These are phyloP conservation scores for Cyberlindnera americana DNA, from an alignment of 805 yeast species.

Conservation along the genomic window DNA sequence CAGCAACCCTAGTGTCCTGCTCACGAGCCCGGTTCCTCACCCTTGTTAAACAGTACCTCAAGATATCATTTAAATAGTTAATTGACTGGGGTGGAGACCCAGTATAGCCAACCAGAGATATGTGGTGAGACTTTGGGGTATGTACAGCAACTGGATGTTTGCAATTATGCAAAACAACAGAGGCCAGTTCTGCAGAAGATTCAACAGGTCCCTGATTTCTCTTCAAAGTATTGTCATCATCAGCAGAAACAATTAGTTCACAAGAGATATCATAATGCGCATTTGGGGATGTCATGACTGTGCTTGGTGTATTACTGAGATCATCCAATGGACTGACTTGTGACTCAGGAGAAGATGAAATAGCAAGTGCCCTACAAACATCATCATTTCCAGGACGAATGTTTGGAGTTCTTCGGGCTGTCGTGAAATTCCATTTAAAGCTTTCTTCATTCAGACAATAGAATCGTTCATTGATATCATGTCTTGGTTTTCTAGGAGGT, in stretches of 20 bases:
- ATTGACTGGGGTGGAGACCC: slow-evolving; percentile 19
- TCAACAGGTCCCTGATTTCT: too few relatives aligned
- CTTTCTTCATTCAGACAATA: slow-evolving; percentile 26
- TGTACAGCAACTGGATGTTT: too few relatives aligned
- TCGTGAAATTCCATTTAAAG: slow-evolving; percentile 26
- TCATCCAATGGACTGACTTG: slow-evolving; percentile 17
- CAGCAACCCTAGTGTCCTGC: slow-evolving; percentile 43
- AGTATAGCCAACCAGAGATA: too few relatives aligned
- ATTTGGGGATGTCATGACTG: slow-evolving; percentile 23
- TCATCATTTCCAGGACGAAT: slow-evolving; percentile 1
- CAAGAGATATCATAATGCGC: background rate
- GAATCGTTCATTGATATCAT: slow-evolving; percentile 31
- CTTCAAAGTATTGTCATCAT: background rate
- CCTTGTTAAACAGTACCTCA: slow-evolving; percentile 42
- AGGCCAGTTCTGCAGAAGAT: too few relatives aligned
- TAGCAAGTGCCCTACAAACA: background rate
- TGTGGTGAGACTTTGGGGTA: too few relatives aligned
- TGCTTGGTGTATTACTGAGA: slow-evolving; percentile 15
- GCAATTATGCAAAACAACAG: slow-evolving; percentile 5
- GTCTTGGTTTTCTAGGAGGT: slow-evolving; percentile 35
- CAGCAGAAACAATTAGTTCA: slow-evolving; percentile 4
- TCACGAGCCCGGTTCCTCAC: slow-evolving; percentile 51
- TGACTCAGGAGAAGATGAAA: slow-evolving; percentile 12
- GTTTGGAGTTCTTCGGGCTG: background rate
- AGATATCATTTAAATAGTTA: slow-evolving; percentile 39